phyloP scores from a whole-genome alignment of 768 basidiomycete genomes.

The Boletellus ananiceps region DNA sequence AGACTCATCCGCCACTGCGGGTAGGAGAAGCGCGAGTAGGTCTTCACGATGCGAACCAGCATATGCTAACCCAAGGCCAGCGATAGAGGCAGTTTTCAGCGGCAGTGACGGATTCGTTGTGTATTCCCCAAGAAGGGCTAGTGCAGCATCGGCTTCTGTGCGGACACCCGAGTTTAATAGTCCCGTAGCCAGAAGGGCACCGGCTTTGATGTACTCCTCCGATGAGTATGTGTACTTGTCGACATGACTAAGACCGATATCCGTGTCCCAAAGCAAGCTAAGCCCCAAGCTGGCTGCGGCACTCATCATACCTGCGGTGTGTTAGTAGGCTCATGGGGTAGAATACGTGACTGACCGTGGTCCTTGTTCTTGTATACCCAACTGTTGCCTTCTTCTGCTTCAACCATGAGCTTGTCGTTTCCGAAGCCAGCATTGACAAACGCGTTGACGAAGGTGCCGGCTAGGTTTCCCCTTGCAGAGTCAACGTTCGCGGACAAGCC shows the following conservation, averaged over 20 bases:
- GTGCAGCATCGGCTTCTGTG: conserved; percentile 88
- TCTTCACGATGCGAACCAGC: conserved; percentile 92
- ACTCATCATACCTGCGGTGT: conserved; percentile 78
- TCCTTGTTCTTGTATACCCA: conserved; percentile 99
- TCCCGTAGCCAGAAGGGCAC: conserved; percentile 92
- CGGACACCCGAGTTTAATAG: conserved; percentile 86
- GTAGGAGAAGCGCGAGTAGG: conserved; percentile 70
- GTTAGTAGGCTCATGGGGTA: conserved; percentile 1
- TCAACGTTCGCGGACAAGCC: conserved; percentile 75
- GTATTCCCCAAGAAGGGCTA: conserved; percentile 87
- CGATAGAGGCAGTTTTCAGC: conserved; percentile 82
- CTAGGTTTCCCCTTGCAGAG: conserved; percentile 90
- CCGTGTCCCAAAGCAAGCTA: conserved; percentile 93
- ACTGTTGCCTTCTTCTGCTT: conserved; percentile 91
- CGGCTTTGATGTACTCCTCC: conserved; percentile 97
- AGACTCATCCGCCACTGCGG: conserved; percentile 74
- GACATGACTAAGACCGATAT: conserved; percentile 87
- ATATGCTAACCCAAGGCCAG: conserved; percentile 92
- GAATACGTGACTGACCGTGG: conserved; percentile 56
- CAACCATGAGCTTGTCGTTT: conserved; percentile 98
- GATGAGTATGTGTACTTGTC: conserved; percentile 97
- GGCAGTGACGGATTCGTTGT: conserved; percentile 81
- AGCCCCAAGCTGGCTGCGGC: conserved; percentile 93
- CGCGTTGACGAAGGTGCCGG: conserved; percentile 96
- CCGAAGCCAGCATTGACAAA: conserved; percentile 99